Conservation (phyloP, 2,329 filamentous ascomycete genomes). For the Epichloe amarillans region DNA sequence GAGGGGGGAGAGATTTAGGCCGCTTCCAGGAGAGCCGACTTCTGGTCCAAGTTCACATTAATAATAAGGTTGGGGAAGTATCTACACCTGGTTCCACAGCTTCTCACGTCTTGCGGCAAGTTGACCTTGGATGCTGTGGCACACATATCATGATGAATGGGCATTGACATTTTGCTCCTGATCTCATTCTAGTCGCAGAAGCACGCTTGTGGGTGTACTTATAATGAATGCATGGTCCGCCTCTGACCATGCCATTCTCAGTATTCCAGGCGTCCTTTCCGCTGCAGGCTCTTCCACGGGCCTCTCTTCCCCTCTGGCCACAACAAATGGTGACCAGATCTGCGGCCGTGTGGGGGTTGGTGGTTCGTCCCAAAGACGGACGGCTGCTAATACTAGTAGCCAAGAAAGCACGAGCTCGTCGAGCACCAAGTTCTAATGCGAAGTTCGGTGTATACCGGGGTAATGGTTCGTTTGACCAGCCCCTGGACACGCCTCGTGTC, state of each 20-base stretch:
- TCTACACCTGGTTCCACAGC: neutral
- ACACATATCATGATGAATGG: conserved; percentile 8
- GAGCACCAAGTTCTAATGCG: conserved; percentile 8
- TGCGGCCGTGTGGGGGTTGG: conserved; percentile 28
- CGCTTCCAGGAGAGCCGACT: neutral
- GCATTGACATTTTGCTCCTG: conserved; percentile 6
- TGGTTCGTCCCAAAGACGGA: conserved; percentile 25
- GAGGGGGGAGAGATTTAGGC: neutral
- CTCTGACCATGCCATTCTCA: conserved; percentile 3
- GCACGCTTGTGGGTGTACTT: neutral
- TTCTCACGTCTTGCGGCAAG: neutral
- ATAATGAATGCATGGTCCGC: conserved; percentile 4
- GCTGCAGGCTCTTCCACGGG: conserved; percentile 1
- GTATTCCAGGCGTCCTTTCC: conserved; percentile 2
- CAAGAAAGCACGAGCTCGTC: conserved; percentile 16
- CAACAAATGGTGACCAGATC: conserved; percentile 21
- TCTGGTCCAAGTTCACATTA: neutral
- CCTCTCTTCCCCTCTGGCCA: conserved; percentile 1
- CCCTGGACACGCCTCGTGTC: conserved; percentile 3
- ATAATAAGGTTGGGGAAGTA: neutral
- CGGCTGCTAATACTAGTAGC: conserved; percentile 22
- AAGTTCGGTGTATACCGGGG: conserved; percentile 24
- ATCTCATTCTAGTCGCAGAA: conserved; percentile 1
- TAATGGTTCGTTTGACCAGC: conserved; percentile 16
- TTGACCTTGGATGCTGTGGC: conserved; percentile 1